phyloP scores from a whole-genome alignment of 208 protist genomes.

The Leishmania arabica region DNA sequence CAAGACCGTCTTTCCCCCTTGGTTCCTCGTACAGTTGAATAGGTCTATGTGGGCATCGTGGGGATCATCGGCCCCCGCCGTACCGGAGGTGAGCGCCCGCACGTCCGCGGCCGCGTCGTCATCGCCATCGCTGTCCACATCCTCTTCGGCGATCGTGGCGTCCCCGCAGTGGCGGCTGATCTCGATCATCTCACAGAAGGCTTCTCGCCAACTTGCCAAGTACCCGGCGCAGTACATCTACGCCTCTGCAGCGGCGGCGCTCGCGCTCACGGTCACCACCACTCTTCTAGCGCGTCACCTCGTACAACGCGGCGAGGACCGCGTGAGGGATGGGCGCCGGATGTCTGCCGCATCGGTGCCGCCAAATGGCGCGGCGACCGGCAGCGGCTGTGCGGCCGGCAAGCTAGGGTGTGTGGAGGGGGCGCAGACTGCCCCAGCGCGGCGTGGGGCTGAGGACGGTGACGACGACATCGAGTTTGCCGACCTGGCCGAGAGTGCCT shows the following conservation, averaged over 20 bases:
- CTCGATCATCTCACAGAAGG: constrained; percentile 1
- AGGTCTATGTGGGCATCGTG: constrained; percentile 30
- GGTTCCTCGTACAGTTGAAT: not conserved
- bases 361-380: not conserved
- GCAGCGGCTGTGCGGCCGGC: not conserved
- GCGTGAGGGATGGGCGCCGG: not conserved
- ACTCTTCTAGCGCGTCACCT: not conserved
- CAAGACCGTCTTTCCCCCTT: not conserved
- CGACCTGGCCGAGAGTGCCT: constrained; percentile 50
- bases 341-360: not conserved
- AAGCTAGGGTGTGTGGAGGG: not conserved
- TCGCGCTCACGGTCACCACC: not conserved
- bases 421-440: not conserved
- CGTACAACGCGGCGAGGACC: not conserved
- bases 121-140: constrained; percentile 2
- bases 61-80: constrained; percentile 1
- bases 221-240: constrained; percentile 3
- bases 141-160: not conserved
- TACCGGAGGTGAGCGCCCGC: not conserved
- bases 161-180: constrained; percentile 18
- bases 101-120: not conserved
- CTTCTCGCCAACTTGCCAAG: not conserved
- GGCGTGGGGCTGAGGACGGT: not conserved
- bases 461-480: constrained; percentile 52
- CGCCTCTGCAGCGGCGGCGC: not conserved